Base-by-base conservation (phyloP, 768 basidiomycete species). In the Tulasnella sp. region DNA sequence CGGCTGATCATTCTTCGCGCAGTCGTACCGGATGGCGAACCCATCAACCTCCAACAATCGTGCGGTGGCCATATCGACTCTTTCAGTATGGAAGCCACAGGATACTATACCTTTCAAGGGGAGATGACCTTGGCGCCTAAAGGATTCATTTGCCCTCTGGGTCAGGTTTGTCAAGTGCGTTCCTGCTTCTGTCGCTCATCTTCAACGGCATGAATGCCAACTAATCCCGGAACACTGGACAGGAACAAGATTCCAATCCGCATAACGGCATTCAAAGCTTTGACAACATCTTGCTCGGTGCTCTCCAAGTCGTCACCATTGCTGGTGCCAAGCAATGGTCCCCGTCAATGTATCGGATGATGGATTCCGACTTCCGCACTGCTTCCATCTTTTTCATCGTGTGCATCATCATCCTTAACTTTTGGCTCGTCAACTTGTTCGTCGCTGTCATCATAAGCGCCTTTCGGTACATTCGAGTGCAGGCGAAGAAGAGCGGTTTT, bases 401-500 rank as follows among this genome's bases (percentile, higher is more conserved):
- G 40, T 92, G 92, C 77, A 87, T 98, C 80, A 86, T 99, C 81
- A 89, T 98, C 34, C 88, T 98, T 82, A 97, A 98, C 85, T 95
- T 98, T 84, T 95, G 94, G 94, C 88, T 97, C 79, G 92, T 97
- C 87, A 96, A 96, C 84, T 85, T 98, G 68, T 93, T 97, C 84
- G 94, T 98, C 78, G 96, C 97, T 24, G 96, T 98, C n/a, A 97
- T 97, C 81, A 95, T 95, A 39, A 93, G 95, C 83, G 94, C 94
- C 0, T 99, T 99, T 84, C 91, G 91, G 24, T 94, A 93, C 21
- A 98, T 98, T 80, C 88, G 95, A 46, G 88, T 90, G 5, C 92
- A 95, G 83, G 98, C 97, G 3, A 90, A 92, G 84, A 93, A 92
- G 84, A 96, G 94, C 84, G 97, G 97, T 0, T 99, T 98, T 84